phyloP scores from a whole-genome alignment of 768 basidiomycete species.

The Goffeauzyma gilvescens region DNA sequence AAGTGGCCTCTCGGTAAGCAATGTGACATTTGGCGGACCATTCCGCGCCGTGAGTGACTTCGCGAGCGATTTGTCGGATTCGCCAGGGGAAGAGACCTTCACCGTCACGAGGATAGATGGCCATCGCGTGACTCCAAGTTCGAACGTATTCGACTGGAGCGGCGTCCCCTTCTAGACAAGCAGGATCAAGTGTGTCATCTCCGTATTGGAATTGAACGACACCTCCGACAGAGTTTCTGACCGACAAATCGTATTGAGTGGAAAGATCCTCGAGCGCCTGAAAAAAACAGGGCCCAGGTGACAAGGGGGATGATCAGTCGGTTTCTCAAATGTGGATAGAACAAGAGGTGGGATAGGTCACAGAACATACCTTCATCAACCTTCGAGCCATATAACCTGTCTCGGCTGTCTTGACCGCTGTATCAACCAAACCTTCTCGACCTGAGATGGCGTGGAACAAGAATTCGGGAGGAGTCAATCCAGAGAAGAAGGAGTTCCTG shows the following conservation, averaged over 20 bases:
- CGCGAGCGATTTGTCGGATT: slow-evolving; percentile 46
- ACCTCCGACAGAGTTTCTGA: slow-evolving; percentile 82
- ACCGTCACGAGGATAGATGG: slow-evolving; percentile 34
- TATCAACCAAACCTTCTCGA: slow-evolving; percentile 95
- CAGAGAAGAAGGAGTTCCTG: slow-evolving; percentile 86
- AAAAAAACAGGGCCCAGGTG: background rate
- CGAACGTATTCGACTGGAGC: slow-evolving; percentile 78
- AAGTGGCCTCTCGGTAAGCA: slow-evolving; percentile 27
- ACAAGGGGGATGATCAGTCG: background rate
- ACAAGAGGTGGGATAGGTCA: background rate
- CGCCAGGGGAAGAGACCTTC: slow-evolving; percentile 61
- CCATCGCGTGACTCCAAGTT: slow-evolving; percentile 67
- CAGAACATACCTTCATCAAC: slow-evolving; percentile 55
- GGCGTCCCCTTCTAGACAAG: slow-evolving; percentile 84
- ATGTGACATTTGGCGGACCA: slow-evolving; percentile 25
- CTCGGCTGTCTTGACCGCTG: slow-evolving; percentile 98
- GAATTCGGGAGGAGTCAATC: slow-evolving; percentile 83
- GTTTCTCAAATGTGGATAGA: too few species aligned
- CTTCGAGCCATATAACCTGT: slow-evolving; percentile 99
- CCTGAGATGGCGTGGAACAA: slow-evolving; percentile 98
- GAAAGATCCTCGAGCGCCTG: slow-evolving; percentile 82
- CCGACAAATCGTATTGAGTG: slow-evolving; percentile 86
- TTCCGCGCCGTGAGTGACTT: slow-evolving; percentile 12
- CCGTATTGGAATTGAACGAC: slow-evolving; percentile 95
- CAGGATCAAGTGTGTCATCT: slow-evolving; percentile 92